Evolutionary conservation across 2,329 filamentous ascomycete species (phyloP), one percentile per base, ranked within the genome.

Genomic region (Helicocarpus griseus): DNA sequence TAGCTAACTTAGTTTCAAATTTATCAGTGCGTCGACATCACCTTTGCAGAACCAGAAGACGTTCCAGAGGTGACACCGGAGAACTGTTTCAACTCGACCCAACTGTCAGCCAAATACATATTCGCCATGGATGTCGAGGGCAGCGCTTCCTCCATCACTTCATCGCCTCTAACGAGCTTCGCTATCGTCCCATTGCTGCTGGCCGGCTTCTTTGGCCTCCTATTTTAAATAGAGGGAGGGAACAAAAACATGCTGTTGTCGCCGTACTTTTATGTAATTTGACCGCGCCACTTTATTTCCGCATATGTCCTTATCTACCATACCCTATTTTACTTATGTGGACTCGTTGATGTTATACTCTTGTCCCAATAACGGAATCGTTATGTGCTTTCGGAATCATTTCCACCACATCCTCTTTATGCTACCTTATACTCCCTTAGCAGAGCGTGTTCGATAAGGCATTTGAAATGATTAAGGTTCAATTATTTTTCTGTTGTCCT

Each of bases 1-100:
- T 44, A 8, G 17, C 22, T 46, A 45, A 53, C 43, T 26, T 53
- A 51, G 41, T 9, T 9, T 17, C n/a, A n/a, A 11, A 5, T 8
- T 40, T 44, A n/a, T 3, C 53, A 95, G 89, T 97, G 93, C 65
- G 90, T 94, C 60, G 91, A 97, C 65, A 94, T 97, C 62, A 91
- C 86, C 44, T 94, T 97, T 61, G 87, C 85, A 45, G 86, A 89
- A 1, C 86, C 87, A 7, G 53, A 81, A 61, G 85, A 95, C 64
- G 82, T 95, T 47, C 74, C 74, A 51, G 75, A 85, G 58, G 87
- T 96, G 58, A 95, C 86, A 65, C 74, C 77, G 53, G 77, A 81
- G 13, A 96, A 95, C 71, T 97, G 91, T 77, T 89, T 85, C 76
- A 97, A 97, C 74, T 87, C 84, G 54, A 82, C 29, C 4, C 35